Base-by-base conservation (phyloP, 1,284 basidiomycete species). In the Rhodotorula sp. region DNA sequence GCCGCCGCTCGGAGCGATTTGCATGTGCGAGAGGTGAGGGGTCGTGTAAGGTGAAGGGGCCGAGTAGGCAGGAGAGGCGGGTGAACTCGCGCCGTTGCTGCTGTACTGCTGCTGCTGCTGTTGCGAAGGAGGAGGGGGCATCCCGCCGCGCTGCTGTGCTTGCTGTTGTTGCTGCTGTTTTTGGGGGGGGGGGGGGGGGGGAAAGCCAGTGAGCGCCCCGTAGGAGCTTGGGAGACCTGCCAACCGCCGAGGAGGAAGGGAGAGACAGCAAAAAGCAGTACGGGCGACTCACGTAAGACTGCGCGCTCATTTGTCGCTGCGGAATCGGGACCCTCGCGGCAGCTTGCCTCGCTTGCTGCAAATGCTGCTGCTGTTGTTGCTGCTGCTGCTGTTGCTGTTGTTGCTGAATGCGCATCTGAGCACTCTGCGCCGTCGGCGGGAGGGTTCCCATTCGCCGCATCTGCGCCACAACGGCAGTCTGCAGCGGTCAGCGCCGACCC, bases 51-150 rank as follows among this genome's bases (percentile, higher is more conserved):
- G 74, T 0, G 72, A 71, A 18, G 68, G 65, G 20, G 60, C 68
- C 16, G 71, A 73, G 65, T 73, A 76, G 10, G 67, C 64, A 12
- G 74, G 74, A 18, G 74, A 76, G 12, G 71, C 71, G 21, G 74
- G 71, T 51, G 71, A 69, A 39, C 60, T 67, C 29, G 20, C 56
- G 18, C 39, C 39, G 39, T 43, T 43, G 39, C 39, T 58, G 14
- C 29, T 56, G n/a, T 56, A 56, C 34, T n/a, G 47, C 31, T 43
- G 39, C 39, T 43, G 57, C 10, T 39, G 20, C 20, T 39, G 20
- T 23, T 26, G 5, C 8, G 52, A 21, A 23, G 51, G 23, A 39
- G 39, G 39, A 43, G 29, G 66, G 46, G 54, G n/a, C 23, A 43
- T 47, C 29, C 18, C 18, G 47, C 58, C 49, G 21, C 69, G 69